Conservation (phyloP, 495 filamentous ascomycete species). For the Halenospora varia region DNA sequence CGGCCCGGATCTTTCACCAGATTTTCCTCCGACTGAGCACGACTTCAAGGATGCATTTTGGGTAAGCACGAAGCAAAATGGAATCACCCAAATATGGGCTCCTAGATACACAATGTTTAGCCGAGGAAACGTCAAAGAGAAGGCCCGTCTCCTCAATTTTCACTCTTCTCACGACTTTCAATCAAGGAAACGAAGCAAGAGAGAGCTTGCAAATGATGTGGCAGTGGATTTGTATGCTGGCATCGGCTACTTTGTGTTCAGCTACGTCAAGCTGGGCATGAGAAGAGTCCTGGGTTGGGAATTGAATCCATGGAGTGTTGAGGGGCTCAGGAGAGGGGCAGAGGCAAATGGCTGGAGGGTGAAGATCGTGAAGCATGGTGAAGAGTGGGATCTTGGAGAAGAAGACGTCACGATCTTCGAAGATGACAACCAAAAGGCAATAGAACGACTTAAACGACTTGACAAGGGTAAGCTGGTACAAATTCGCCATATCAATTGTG, state of each 20-base stretch:
- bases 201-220: constrained; percentile 8
- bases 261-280: constrained; percentile 68
- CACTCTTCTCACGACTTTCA: constrained; percentile 16
- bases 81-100: constrained; percentile 80
- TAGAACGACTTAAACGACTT: constrained; percentile 36
- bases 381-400: constrained; percentile 29
- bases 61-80: constrained; percentile 70
- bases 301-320: constrained; percentile 82
- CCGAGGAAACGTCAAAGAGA: constrained; percentile 84
- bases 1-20: constrained; percentile 37
- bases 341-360: constrained; percentile 61
- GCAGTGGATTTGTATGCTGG: constrained; percentile 87
- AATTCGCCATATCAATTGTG: constrained; percentile 71
- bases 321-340: constrained; percentile 72
- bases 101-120: constrained; percentile 90
- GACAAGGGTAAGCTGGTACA: constrained; percentile 9
- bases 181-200: neutral
- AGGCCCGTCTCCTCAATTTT: constrained; percentile 64
- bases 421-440: constrained; percentile 62
- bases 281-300: constrained; percentile 78
- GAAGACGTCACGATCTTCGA: constrained; percentile 61
- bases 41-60: constrained; percentile 69
- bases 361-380: constrained; percentile 37
- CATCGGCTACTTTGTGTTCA: constrained; percentile 89
- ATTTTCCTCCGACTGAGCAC: constrained; percentile 6